These are phyloP conservation scores for Leishmania arabica DNA, from an alignment of 208 protist genomes.

Conservation along the genomic window DNA sequence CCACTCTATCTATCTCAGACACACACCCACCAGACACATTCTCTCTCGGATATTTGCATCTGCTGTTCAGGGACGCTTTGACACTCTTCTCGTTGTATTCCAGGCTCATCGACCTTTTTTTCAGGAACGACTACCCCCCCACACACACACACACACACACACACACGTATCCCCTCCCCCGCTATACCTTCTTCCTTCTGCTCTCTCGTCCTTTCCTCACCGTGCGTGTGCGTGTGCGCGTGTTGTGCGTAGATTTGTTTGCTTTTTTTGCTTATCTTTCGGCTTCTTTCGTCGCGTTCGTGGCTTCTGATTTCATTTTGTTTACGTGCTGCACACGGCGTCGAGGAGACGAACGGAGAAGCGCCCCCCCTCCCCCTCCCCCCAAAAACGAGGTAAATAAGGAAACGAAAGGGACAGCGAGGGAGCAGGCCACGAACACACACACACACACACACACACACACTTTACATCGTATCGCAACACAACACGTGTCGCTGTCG, in stretches of 20 bases:
- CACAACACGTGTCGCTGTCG: neutral
- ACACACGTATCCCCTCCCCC: neutral
- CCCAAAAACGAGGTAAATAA: neutral
- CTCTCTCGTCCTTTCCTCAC: neutral
- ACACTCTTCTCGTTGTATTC: neutral
- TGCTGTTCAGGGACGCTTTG: neutral
- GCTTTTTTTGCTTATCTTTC: neutral
- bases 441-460: too few relatives aligned
- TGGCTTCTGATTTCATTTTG: neutral
- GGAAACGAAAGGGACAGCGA: too few relatives aligned
- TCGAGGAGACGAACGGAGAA: neutral
- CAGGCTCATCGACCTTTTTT: neutral
- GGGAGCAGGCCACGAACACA: too few relatives aligned
- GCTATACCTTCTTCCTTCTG: constrained; percentile 1
- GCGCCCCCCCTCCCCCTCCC: too few relatives aligned
- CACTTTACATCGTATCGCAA: neutral
- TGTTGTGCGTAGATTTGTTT: neutral
- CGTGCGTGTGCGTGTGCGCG: too few relatives aligned
- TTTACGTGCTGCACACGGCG: neutral
- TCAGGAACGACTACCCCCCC: too few relatives aligned
- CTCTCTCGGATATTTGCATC: neutral
- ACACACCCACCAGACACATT: neutral
- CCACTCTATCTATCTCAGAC: neutral
- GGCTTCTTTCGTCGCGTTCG: neutral
- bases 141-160: too few relatives aligned